Base-by-base conservation (phyloP, 148 eudicot genomes). In the Chenopodium berlandieri region DNA sequence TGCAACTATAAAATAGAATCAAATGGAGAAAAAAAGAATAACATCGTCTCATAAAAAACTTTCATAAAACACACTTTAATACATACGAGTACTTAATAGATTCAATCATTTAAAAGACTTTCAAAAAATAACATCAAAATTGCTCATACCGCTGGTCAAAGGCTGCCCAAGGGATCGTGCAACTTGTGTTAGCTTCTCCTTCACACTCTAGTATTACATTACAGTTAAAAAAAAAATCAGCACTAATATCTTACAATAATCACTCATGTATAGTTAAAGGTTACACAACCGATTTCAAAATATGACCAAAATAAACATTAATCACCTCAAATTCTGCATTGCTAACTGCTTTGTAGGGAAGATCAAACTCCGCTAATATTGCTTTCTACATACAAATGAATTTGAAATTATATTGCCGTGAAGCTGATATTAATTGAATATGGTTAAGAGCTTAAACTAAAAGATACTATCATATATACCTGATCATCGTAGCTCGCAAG, bases 151-250 rank as follows among this genome's bases (percentile, higher is more conserved):
- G 68, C 78, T 87, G 52, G 91, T 48, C 76, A 75, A 9, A 77
- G 88, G 65, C 78, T 82, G 90, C 63, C 91, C 93, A 76, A 86
- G 81, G 32, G 97, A 88, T 60, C 92, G 88, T 74, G 92, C 91
- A 79, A 92, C 97, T 86, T 91, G 94, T 81, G 58, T 82, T 85
- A 93, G 62, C 81, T 90, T 93, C 63, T 93, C 99, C 84, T 89
- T 92, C 71, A 92, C 88, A 82, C 80, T 86, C 97, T 94, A 90
- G 71, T 25, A 78, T 56, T 27, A 48, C 50, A 84, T 80, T 14
- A 80, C 17, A 74, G 20, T 66, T 23, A 66, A 31, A 31, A 31
- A 31, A 80, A 56, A 65, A 56, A 56, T 73, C 76, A 75, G 72
- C 40, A 48, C 63, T 32, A 60, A 13, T 32, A 69, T 75, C 67